Conservation (phyloP, 2,329 filamentous ascomycete species). For the Stemphylium lycopersici region DNA sequence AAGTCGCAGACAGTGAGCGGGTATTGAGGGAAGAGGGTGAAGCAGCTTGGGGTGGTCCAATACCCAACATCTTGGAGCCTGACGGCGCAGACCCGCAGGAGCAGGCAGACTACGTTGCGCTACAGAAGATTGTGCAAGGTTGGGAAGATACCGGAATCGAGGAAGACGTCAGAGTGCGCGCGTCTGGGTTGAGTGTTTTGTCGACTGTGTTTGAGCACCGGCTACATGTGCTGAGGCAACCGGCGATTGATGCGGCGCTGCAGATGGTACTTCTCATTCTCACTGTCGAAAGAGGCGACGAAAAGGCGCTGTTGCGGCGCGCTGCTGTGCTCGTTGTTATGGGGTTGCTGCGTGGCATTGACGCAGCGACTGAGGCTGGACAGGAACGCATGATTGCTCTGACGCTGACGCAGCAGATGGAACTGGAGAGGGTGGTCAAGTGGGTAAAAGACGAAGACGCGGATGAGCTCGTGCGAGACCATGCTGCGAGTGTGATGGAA, state of each 20-base stretch:
- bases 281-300: constrained; percentile 64
- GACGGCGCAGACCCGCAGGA: constrained; percentile 32
- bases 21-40: constrained; percentile 58
- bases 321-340: constrained; percentile 70
- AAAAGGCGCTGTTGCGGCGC: constrained; percentile 69
- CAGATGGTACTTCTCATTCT: constrained; percentile 69
- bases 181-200: constrained; percentile 72
- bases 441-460: constrained; percentile 71
- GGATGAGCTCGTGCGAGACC: constrained; percentile 71
- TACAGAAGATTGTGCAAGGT: constrained; percentile 66
- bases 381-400: constrained; percentile 57
- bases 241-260: constrained; percentile 55
- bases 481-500: constrained; percentile 71
- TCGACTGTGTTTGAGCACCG: constrained; percentile 63
- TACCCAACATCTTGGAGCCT: constrained; percentile 43
- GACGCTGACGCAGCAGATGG: constrained; percentile 61
- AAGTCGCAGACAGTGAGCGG: constrained; percentile 56
- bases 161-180: constrained; percentile 73
- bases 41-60: constrained; percentile 62
- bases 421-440: constrained; percentile 66
- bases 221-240: constrained; percentile 53
- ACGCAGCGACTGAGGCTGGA: constrained; percentile 54
- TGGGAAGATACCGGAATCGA: constrained; percentile 70
- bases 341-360: constrained; percentile 65
- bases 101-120: constrained; percentile 53